Conservation (phyloP, 2,329 filamentous ascomycete genomes). For the Apiospora kogelbergensis region DNA sequence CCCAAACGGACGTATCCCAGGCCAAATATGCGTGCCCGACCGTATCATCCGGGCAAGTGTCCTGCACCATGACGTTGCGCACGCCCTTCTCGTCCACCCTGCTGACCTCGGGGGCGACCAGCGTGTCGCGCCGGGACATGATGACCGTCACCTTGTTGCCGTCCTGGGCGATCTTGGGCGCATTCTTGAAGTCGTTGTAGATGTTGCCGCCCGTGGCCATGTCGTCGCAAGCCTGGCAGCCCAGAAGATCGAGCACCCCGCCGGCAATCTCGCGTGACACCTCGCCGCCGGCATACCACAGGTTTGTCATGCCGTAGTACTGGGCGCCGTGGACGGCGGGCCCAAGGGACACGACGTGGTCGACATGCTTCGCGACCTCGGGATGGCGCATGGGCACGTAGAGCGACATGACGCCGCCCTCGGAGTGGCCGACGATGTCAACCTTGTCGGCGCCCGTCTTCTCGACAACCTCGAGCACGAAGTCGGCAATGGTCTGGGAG, state of each 20-base stretch:
- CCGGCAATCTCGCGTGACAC: conserved; percentile 21
- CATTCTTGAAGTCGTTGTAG: conserved; percentile 19
- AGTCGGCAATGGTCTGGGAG: conserved; percentile 37
- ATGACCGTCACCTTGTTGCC: conserved; percentile 28
- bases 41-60: conserved; percentile 25
- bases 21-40: conserved; percentile 27
- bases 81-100: conserved; percentile 23
- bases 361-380: conserved; percentile 25
- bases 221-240: conserved; percentile 28
- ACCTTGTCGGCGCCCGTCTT: conserved; percentile 37
- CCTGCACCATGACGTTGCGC: conserved; percentile 25
- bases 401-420: conserved; percentile 40
- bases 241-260: conserved; percentile 19
- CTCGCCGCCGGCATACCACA: conserved; percentile 27
- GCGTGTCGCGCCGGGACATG: conserved; percentile 23
- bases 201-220: conserved; percentile 25
- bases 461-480: conserved; percentile 35
- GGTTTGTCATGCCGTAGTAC: conserved; percentile 28
- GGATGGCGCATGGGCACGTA: conserved; percentile 28
- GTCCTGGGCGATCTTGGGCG: conserved; percentile 21
- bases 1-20: conserved; percentile 28
- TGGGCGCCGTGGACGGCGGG: conserved; percentile 28
- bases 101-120: conserved; percentile 24
- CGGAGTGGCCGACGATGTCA: conserved; percentile 43
- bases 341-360: conserved; percentile 25